Evolutionary conservation across 176 grass and related monocot genomes (phyloP).

Genomic region (Musa acuminata): DNA sequence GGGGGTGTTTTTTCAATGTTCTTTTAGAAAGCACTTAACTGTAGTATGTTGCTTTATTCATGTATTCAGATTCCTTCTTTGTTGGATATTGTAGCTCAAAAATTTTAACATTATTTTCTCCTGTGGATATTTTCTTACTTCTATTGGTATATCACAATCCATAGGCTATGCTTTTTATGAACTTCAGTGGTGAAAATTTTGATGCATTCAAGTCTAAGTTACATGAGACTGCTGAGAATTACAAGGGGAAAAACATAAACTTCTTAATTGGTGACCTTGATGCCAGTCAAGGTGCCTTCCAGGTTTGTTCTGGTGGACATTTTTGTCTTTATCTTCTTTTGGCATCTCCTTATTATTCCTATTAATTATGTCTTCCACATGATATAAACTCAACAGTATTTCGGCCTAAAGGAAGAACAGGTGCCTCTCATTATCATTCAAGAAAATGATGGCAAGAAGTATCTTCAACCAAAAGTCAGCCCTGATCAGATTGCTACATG

Average conservation of each 20-base stretch:
- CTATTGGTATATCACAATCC: slow-evolving; percentile 6
- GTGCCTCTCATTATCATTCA: slow-evolving; percentile 56
- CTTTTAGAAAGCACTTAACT: too few species aligned
- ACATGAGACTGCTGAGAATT: slow-evolving; percentile 48
- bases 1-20: too few species aligned
- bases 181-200: slow-evolving; percentile 41
- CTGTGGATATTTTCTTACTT: too few species aligned
- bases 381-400: slow-evolving; percentile 44
- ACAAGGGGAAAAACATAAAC: slow-evolving; percentile 59
- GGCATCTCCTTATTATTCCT: slow-evolving; percentile 3
- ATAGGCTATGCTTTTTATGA: slow-evolving; percentile 95
- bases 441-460: slow-evolving; percentile 42
- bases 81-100: too few species aligned
- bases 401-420: slow-evolving; percentile 65
- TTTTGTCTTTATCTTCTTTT: slow-evolving; percentile 5
- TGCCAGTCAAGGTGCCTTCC: slow-evolving; percentile 40
- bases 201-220: slow-evolving; percentile 56
- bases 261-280: slow-evolving; percentile 81
- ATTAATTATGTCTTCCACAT: slow-evolving; percentile 10
- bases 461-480: slow-evolving; percentile 60
- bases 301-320: slow-evolving; percentile 37
- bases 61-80: too few species aligned
- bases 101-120: too few species aligned
- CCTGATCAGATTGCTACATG: slow-evolving; percentile 64
- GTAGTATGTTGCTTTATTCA: too few species aligned